Conservation (phyloP, 306 rosid species). For the Ormosia semicastrata region DNA sequence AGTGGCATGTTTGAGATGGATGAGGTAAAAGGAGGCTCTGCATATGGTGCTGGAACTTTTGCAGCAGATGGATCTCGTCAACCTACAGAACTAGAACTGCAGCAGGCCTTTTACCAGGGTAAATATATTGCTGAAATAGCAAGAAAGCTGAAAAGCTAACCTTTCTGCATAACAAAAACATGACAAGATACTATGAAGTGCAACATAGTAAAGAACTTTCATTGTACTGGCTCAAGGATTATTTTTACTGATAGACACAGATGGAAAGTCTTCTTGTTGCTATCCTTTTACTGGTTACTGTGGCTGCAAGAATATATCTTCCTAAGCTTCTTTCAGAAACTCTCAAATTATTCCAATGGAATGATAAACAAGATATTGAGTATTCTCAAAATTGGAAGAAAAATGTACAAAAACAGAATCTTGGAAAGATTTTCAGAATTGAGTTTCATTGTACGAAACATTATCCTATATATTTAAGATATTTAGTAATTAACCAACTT, state of each 20-base stretch:
- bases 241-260: background rate
- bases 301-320: background rate
- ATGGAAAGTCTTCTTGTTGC: background rate
- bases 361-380: background rate
- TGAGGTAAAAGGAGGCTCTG: constrained; percentile 85
- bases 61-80: constrained; percentile 88
- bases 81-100: constrained; percentile 77
- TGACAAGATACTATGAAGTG: background rate
- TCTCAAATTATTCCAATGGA: background rate
- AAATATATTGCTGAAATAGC: constrained; percentile 71
- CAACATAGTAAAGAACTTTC: constrained; percentile 6
- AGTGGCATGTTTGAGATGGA: constrained; percentile 80
- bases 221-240: background rate
- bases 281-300: background rate
- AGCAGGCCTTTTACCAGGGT: constrained; percentile 87
- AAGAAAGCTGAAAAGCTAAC: constrained; percentile 64
- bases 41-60: constrained; percentile 91
- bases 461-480: background rate
- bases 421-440: background rate
- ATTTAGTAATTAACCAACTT: background rate
- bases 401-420: background rate
- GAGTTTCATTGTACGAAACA: no score
- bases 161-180: background rate
- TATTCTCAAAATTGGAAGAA: background rate
- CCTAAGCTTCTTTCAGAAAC: background rate